Percentiles rank a stretch among this genome's conserved stretches.
These are phyloP conservation scores for Pyrus hybrid DNA, from an alignment of 331 rosid species.

Conservation along the genomic window DNA sequence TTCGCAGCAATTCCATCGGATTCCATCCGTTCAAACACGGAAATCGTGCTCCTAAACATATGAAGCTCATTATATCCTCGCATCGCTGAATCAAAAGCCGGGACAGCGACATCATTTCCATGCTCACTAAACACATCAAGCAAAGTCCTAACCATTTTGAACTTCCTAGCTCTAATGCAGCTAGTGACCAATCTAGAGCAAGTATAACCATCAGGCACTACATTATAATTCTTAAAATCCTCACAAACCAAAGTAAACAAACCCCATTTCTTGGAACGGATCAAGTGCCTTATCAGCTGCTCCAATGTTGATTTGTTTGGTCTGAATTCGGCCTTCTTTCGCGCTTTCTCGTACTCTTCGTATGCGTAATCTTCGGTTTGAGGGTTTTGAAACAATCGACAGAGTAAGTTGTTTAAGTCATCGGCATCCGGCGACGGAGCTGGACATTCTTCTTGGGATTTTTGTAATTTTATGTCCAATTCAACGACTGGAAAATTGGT, in stretches of 20 bases:
- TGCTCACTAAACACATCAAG: slow-evolving; percentile 25
- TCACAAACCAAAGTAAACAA: slow-evolving; percentile 26
- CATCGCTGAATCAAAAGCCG: slow-evolving; percentile 49
- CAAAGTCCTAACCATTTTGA: slow-evolving; percentile 37
- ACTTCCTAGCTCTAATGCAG: slow-evolving; percentile 52
- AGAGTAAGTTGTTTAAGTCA: slow-evolving; percentile 39
- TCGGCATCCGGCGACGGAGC: slow-evolving; percentile 14
- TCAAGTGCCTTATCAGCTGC: slow-evolving; percentile 48
- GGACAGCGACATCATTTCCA: slow-evolving; percentile 22
- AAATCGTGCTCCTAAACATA: slow-evolving; percentile 52
- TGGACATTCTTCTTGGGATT: slow-evolving; percentile 1
- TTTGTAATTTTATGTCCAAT: slow-evolving; percentile 17
- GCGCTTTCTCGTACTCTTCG: slow-evolving; percentile 48
- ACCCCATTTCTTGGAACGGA: slow-evolving; percentile 50
- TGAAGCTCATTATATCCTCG: slow-evolving; percentile 62
- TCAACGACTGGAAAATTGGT: slow-evolving; percentile 19
- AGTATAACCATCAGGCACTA: slow-evolving; percentile 41
- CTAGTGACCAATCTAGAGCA: slow-evolving; percentile 44
- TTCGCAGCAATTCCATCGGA: slow-evolving; percentile 17
- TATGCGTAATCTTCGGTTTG: slow-evolving; percentile 32
- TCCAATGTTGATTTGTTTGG: slow-evolving; percentile 42
- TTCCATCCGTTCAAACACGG: slow-evolving; percentile 31
- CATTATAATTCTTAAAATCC: slow-evolving; percentile 42
- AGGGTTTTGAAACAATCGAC: slow-evolving; percentile 40
- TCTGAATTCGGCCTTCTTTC: slow-evolving; percentile 42